Evolutionary conservation across 495 filamentous ascomycete species (phyloP), one percentile per base, ranked within the genome.

Genomic region (Articulospora tetracladia): DNA sequence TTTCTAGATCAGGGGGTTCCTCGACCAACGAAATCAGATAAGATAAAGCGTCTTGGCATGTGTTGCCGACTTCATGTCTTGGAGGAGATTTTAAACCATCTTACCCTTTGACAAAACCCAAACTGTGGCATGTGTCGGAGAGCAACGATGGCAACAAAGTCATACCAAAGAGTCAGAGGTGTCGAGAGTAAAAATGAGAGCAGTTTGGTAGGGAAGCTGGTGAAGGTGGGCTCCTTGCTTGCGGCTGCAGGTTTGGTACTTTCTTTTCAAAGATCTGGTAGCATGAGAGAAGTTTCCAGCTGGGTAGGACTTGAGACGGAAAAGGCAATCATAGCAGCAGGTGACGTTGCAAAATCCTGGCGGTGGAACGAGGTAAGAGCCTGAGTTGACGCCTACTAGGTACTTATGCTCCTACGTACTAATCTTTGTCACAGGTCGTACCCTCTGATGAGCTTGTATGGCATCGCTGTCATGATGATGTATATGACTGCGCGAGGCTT

Each of bases 401-500:
- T 30, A 30, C 25, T 24, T 6, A 22, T 51, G 25, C 25, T 4
- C 24, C 22, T 22, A 47, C 41, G 41, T 15, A 20, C 25, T 53
- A 53, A 28, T 12, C n/a, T 25, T 55, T 20, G 22, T 10, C 10
- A 25, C 6, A 70, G 50, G 73, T 78, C 36, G 44, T 68, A 19
- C 72, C 76, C 0, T 72, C 68, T 20, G 63, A 61, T 36, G 64
- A 67, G 1, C 28, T 77, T 3, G 26, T 51, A 17, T 77, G 76
- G 58, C 46, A 60, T n/a, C 30, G 22, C 3, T 60, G 58, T 26
- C 39, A 60, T 27, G 17, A 44, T 44, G 63, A 62, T 19, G 57
- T 52, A 6, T 70, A 71, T 41, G 76, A 78, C 58, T 78, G 74
- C 60, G 74, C 76, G 4, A 70, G 73, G 2, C 67, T 78, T 15